Conservation (phyloP, 805 yeast species). For the Ogataea ramenticola region DNA sequence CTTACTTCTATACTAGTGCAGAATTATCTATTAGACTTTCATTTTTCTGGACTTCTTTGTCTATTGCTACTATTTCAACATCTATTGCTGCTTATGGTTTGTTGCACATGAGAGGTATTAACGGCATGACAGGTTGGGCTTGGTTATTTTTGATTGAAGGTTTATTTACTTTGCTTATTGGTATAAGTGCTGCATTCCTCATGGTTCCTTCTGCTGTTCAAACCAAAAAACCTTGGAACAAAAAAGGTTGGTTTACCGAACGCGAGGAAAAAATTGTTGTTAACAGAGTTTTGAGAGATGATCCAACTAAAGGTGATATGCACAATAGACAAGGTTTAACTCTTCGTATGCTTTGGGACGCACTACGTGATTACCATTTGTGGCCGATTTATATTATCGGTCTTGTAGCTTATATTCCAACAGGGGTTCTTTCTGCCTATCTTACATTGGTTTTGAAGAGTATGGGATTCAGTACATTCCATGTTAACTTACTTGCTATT, state of each 20-base stretch:
- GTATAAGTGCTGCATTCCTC: constrained; percentile 27
- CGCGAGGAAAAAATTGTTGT: constrained; percentile 52
- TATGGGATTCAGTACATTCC: constrained; percentile 46
- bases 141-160: constrained; percentile 67
- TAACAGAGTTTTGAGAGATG: constrained; percentile 53
- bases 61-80: constrained; percentile 37
- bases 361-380: constrained; percentile 42
- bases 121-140: constrained; percentile 50
- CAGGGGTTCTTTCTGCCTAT: constrained; percentile 32
- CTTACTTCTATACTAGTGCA: constrained; percentile 54
- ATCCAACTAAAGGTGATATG: constrained; percentile 60
- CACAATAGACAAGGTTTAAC: constrained; percentile 50
- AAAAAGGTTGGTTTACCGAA: constrained; percentile 37
- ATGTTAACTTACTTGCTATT: constrained; percentile 44
- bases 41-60: constrained; percentile 51
- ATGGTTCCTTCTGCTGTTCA: constrained; percentile 30
- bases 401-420: constrained; percentile 32
- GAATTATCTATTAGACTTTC: constrained; percentile 56
- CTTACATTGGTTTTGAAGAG: constrained; percentile 40
- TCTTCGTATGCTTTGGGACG: constrained; percentile 29
- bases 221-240: constrained; percentile 20
- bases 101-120: constrained; percentile 38
- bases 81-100: constrained; percentile 45
- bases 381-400: constrained; percentile 50
- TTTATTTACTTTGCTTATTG: constrained; percentile 44